These are phyloP conservation scores for Talaromyces thailandensis DNA, from an alignment of 495 filamentous ascomycete species.

Conservation along the genomic window DNA sequence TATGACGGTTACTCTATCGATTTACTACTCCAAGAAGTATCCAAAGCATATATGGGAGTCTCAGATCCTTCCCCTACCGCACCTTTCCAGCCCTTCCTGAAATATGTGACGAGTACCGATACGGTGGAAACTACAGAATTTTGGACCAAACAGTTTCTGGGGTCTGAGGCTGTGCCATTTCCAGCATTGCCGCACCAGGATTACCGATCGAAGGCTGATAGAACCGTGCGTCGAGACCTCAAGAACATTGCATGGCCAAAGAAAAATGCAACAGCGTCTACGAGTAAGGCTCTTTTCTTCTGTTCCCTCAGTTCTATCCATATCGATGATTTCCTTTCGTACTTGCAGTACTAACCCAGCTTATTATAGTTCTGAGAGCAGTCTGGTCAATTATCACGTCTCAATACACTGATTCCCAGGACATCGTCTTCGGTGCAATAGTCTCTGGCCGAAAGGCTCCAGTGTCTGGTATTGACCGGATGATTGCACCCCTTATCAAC, in stretches of 20 bases:
- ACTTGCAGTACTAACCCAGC: neutral
- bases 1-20: slow-evolving; percentile 14
- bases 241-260: neutral
- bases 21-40: slow-evolving; percentile 8
- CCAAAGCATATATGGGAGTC: neutral
- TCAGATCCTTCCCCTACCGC: neutral
- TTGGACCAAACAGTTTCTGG: neutral
- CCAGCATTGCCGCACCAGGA: neutral
- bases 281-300: neutral
- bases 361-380: slow-evolving; percentile 9
- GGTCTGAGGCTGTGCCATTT: neutral
- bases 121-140: neutral
- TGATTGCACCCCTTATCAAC: slow-evolving; percentile 79
- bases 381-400: slow-evolving; percentile 42
- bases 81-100: neutral
- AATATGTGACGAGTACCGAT: neutral
- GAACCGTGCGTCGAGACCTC: neutral
- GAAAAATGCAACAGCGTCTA: neutral
- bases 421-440: slow-evolving; percentile 29
- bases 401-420: slow-evolving; percentile 21
- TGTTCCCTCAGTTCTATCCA: neutral
- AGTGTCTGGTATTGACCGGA: slow-evolving; percentile 50
- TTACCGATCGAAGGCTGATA: neutral
- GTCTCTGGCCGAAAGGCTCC: slow-evolving; percentile 38
- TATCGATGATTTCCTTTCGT: too few species aligned